Evolutionary conservation across 192 early-diverging fungal genomes (phyloP), one percentile per base, ranked within the genome.

Genomic region (Gryganskiella cystojenkinii): DNA sequence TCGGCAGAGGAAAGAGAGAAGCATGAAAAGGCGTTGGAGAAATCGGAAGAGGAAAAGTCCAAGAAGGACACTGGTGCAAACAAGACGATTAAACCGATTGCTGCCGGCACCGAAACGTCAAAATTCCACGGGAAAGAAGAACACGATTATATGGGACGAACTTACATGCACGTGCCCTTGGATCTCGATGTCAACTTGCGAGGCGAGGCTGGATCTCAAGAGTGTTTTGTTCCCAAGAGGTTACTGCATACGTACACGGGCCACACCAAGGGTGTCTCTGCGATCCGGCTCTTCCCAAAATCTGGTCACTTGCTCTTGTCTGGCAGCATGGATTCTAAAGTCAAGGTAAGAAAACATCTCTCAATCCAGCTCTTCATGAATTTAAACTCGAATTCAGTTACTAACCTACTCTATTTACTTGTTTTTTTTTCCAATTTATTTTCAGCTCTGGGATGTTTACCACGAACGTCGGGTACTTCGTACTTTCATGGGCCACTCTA

Each of bases 101-200:
- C 65, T 25, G n/a, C 66, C 24, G 92, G 87, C 54, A 79, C 82
- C 7, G 98, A 99, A 80, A 92, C 83, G 55, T 91, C 94, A 1
- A 83, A 76, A 20, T 96, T 98, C 81, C 97, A 99, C 71, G 96
- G 95, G 34, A 90, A 91, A 75, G 61, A 88, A 0, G 93, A 95
- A 79, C 84, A 80, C 34, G 97, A 99, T 82, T 98, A 98, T 83
- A 86, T 94, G 67, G 97, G 97, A 25, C 80, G 98, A 49, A 96
- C 97, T 8, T 99, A 98, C 68, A 96, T 99, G 93, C 93, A 95
- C 70, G 90, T 95, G 0, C 98, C 98, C n/a, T 83, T 84, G 45
- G 97, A 98, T 82, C 79, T 96, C 57, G 91, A 90, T 65, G 85
- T 89, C 61, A 92, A 97, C 71, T 71, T 97, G 53, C 49, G 73